phyloP scores from a whole-genome alignment of 306 rosid genomes.

The Sesbania bispinosa region DNA sequence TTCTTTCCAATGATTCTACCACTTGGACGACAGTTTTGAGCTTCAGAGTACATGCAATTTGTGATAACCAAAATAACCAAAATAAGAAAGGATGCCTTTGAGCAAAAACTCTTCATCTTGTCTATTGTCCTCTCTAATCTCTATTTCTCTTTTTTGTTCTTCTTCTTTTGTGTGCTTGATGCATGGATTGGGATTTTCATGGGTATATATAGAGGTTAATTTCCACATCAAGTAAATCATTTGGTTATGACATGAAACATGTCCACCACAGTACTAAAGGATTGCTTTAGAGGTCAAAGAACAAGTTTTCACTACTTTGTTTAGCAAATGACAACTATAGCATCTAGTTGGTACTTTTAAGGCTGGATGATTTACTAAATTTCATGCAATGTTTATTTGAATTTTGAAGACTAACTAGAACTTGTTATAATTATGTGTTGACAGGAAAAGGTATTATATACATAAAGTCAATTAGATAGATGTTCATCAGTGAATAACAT shows the following conservation, averaged over 20 bases:
- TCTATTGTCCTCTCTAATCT: too few relatives aligned
- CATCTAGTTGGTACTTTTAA: too few relatives aligned
- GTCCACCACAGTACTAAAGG: not conserved
- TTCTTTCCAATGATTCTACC: constrained; percentile 27
- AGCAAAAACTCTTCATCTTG: constrained; percentile 2
- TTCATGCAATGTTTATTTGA: not conserved
- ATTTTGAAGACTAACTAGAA: not conserved
- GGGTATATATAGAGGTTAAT: not conserved
- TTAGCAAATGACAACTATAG: too few relatives aligned
- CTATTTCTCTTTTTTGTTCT: not conserved
- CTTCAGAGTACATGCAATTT: not conserved
- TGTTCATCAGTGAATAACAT: not conserved
- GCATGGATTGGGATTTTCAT: not conserved
- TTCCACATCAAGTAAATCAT: not conserved
- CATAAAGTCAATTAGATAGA: not conserved
- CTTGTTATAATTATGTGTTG: not conserved
- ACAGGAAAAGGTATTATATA: not conserved
- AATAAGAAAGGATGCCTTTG: not conserved
- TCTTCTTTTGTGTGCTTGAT: not conserved
- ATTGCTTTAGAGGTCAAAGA: not conserved
- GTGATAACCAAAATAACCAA: not conserved
- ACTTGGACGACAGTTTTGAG: constrained; percentile 30
- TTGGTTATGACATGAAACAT: not conserved
- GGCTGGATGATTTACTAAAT: too few relatives aligned
- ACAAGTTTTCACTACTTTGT: too few relatives aligned